These are phyloP conservation scores for Pecoramyces ruminantium DNA, from an alignment of 192 early-diverging fungal species.

Conservation along the genomic window DNA sequence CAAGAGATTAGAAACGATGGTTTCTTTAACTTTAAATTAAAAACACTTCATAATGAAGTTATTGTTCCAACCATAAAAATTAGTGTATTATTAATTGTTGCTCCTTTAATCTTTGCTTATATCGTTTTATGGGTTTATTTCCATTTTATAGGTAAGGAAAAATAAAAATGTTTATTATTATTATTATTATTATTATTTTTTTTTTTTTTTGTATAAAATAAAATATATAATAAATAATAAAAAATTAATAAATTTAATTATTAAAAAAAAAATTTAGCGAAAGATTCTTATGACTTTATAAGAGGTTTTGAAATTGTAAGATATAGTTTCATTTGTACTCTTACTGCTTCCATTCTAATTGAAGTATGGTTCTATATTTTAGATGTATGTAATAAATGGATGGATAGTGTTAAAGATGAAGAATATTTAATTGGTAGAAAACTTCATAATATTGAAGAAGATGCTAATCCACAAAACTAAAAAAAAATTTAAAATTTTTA, in stretches of 20 bases:
- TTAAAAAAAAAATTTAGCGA: too few relatives aligned
- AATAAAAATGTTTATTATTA: too few relatives aligned
- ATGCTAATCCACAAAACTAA: background rate
- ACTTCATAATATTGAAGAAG: slow-evolving; percentile 64
- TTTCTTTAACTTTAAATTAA: background rate
- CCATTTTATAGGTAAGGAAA: background rate
- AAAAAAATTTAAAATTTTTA: too few relatives aligned
- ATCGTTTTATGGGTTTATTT: background rate
- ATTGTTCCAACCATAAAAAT: background rate
- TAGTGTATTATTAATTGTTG: background rate
- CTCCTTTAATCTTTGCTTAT: background rate
- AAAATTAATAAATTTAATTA: too few relatives aligned
- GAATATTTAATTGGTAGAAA: slow-evolving; percentile 67
- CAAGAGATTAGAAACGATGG: background rate
- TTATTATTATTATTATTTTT: too few relatives aligned
- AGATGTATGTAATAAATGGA: slow-evolving; percentile 27
- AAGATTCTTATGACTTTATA: background rate
- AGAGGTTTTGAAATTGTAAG: background rate
- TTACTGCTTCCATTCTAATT: background rate
- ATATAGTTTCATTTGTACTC: background rate
- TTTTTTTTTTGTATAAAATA: too few relatives aligned
- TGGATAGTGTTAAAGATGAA: slow-evolving; percentile 60
- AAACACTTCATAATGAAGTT: background rate
- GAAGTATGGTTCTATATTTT: background rate
- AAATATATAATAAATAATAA: too few relatives aligned